Evolutionary conservation across 495 filamentous ascomycete species (phyloP), one percentile per base, ranked within the genome.

Genomic region (Xylaria telfairii): DNA sequence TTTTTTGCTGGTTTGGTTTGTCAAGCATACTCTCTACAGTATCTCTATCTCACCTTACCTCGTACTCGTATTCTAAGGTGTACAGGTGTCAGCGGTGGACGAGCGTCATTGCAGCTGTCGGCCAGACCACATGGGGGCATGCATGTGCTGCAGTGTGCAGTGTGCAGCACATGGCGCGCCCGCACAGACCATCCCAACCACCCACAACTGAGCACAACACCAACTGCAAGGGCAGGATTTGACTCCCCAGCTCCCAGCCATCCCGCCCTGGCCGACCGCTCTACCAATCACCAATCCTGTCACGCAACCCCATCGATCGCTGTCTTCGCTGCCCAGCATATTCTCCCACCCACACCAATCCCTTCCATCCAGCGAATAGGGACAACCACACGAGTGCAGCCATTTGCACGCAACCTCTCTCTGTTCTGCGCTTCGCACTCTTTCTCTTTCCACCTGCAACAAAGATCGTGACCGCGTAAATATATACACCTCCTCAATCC

Each of bases 131-230:
- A 59, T 59, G 56, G 56, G 56, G 56, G 17, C 30, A 17, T n/a
- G 32, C 41, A 47, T 46, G 28, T 37, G 8, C 34, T 37, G 34
- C 34, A 4, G 17, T 37, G 41, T 64, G 61, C 41, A 47, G 15
- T 21, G 10, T 64, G 61, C 41, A 62, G 37, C n/a, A n/a, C n/a
- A 39, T 28, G 15, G 30, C 46, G 24, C 46, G 10, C 0, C 37
- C n/a, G 49, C 65, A 67, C 65, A 32, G 65, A 57, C 53, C 66
- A 56, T 26, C 53, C 66, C 66, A 59, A 60, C 65, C 65, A 67
- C 65, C 65, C 65, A 67, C 65, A 68, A 32, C 53, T 60, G 10
- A 26, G 46, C 15, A 37, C 12, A 28, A 37, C 12, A 1, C 32
- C 32, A 44, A 21, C 60, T 63, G 57, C 67, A 68, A 61, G 66